Percentiles rank a stretch among this genome's conserved stretches.
Conservation (phyloP, 371 early-diverging fungal genomes). For the Catenaria anguillulae region DNA sequence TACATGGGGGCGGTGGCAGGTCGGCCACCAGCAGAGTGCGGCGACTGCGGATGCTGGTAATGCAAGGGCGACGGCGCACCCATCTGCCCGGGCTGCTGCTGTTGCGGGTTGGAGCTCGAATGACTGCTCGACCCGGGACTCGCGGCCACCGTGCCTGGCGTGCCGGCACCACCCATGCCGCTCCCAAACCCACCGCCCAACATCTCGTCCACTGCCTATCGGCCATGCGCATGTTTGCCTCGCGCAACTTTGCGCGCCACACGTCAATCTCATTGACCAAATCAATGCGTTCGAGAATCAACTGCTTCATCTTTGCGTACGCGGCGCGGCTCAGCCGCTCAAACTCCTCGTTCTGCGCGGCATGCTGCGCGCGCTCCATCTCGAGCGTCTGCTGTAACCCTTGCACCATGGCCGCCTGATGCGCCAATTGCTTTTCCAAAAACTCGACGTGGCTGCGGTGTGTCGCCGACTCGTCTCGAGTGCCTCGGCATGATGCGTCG, state of each 20-base stretch:
- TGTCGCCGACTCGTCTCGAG: background rate
- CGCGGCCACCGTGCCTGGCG: too few species aligned
- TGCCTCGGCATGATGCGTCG: background rate
- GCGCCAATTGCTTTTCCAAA: background rate
- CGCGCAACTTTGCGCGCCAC: background rate
- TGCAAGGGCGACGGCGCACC: background rate
- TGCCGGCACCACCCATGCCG: background rate
- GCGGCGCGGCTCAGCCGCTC: background rate
- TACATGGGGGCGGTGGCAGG: too few species aligned
- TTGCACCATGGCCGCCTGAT: background rate
- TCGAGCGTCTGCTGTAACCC: background rate
- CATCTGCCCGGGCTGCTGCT: background rate
- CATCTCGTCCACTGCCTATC: background rate
- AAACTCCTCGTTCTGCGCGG: background rate
- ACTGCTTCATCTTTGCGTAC: background rate
- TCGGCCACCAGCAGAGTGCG: too few species aligned
- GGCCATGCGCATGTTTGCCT: background rate
- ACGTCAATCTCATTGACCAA: background rate
- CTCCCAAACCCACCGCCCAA: background rate
- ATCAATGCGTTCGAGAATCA: conserved; percentile 1
- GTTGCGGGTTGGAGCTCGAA: background rate
- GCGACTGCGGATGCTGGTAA: too few species aligned
- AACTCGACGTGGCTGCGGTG: background rate
- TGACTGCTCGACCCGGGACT: background rate
- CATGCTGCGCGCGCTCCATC: background rate